A percentile compares a stretch with the other conserved stretches of the same genome.
Evolutionary conservation across 768 basidiomycete genomes (phyloP).

Genomic region (Rubroboletus pulcherrimus): DNA sequence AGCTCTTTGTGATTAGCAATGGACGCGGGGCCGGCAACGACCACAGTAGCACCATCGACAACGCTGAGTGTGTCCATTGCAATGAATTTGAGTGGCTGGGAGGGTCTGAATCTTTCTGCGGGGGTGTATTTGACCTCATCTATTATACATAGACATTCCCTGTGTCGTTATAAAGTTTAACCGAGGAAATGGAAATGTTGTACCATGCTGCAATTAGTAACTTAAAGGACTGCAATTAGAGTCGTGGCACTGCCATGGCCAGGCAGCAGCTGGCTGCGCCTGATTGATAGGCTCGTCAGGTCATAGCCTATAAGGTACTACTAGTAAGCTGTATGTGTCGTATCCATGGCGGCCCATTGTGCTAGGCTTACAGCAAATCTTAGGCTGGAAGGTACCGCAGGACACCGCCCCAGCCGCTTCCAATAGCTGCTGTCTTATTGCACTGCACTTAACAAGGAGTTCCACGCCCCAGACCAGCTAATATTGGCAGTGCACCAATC

Average conservation of each 20-base stretch:
- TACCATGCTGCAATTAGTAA: no score
- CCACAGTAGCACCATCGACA: slow-evolving; percentile 42
- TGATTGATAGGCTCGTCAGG: neutral
- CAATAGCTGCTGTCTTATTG: no score
- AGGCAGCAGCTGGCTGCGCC: neutral
- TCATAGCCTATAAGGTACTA: no score
- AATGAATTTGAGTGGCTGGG: neutral
- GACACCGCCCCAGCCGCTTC: neutral
- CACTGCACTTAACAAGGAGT: neutral
- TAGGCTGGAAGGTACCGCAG: no score
- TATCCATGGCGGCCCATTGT: neutral
- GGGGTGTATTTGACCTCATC: neutral
- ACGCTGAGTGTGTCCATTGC: slow-evolving; percentile 34
- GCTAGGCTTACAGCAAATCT: neutral
- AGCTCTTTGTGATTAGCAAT: slow-evolving; percentile 24
- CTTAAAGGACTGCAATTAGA: no score
- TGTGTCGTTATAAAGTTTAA: no score
- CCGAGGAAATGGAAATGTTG: no score
- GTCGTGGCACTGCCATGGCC: neutral
- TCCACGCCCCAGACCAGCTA: neutral
- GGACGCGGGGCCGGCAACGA: slow-evolving; percentile 39
- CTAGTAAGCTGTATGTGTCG: neutral
- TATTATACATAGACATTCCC: neutral
- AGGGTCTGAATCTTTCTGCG: neutral
- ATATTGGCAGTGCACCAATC: slow-evolving; percentile 3